These are phyloP conservation scores for Sesbania bispinosa DNA, from an alignment of 306 rosid genomes.

Conservation along the genomic window DNA sequence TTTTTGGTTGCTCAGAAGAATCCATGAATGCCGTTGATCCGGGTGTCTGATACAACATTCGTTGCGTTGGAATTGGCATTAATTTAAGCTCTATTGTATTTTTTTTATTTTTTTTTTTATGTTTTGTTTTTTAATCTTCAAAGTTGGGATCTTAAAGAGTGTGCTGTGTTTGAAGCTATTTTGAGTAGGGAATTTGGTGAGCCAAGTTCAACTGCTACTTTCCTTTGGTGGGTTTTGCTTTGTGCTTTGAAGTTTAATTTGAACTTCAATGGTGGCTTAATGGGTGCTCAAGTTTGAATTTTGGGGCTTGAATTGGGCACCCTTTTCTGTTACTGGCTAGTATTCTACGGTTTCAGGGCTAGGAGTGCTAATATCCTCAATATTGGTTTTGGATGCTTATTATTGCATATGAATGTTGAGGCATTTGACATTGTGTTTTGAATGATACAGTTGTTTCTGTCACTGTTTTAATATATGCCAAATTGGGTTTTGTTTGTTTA, in stretches of 20 bases:
- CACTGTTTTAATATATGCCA: constrained; percentile 20
- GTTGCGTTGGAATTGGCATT: constrained; percentile 36
- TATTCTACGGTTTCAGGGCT: constrained; percentile 51
- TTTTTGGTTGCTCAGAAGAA: constrained; percentile 26
- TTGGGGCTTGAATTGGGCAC: constrained; percentile 1
- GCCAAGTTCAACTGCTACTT: constrained; percentile 23
- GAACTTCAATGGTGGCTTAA: constrained; percentile 33
- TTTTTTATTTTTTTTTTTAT: neutral
- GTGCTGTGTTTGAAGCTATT: constrained; percentile 22
- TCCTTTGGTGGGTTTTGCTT: neutral
- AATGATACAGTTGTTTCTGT: constrained; percentile 36
- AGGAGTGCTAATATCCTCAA: constrained; percentile 10
- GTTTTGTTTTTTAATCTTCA: constrained; percentile 9
- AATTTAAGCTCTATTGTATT: constrained; percentile 22
- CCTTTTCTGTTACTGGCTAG: constrained; percentile 1
- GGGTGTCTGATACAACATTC: constrained; percentile 37
- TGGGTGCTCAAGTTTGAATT: constrained; percentile 30
- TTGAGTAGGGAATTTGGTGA: constrained; percentile 42
- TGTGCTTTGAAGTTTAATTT: too few species aligned
- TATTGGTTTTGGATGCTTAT: constrained; percentile 25
- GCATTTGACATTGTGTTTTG: too few species aligned
- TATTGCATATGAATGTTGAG: constrained; percentile 19
- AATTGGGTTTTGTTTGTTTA: constrained; percentile 23
- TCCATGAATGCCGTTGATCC: constrained; percentile 63
- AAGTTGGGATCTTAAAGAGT: constrained; percentile 49